Base-by-base conservation (phyloP, 2,329 filamentous ascomycete species). In the Tolypocladium amazonense region DNA sequence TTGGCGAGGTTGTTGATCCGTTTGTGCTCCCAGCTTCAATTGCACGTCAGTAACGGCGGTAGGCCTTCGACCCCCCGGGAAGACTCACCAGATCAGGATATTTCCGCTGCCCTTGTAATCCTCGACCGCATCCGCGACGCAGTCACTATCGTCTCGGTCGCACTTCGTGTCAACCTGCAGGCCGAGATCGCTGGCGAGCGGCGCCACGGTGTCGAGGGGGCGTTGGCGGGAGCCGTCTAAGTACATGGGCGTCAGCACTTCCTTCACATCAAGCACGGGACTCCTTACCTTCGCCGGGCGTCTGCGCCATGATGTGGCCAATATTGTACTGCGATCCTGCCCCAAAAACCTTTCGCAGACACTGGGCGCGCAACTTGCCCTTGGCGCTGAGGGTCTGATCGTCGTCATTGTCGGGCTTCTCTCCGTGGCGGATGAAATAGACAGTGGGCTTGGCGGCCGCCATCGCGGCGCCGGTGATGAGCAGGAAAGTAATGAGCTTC, bases 351-450 rank as follows among this genome's bases (percentile, higher is more conserved):
- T 64, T 73, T 14, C 79, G 73, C n/a, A 87, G 71, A 63, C 84
- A 86, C 65, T 87, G 79, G 0, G 84, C 81, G 20, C 84, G 80
- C 69, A 83, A 61, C 58, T 77, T 63, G n/a, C 84, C 84, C 61
- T 77, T 65, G 0, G 75, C 64, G 59, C 70, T 82, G 54, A 87
- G 73, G 2, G 82, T 83, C 43, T 54, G 57, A 20, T 63, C 73
- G 20, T 74, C 75, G 57, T 79, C 71, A 4, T 76, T 75, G 43
- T 75, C 69, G 1, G 84, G 83, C 70, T 87, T 87, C 69, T 87
- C 84, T 61, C 84, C 84, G 63, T 87, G 84, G 23, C 84, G 80
- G 67, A 87, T 87, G 11, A 87, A 71, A 67, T 85, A 87, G 38
- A 87, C 80, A 0, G 79, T 85, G 1, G 82, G 77, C 12, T 66